Percentiles rank a stretch among this genome's conserved stretches.
phyloP scores from a whole-genome alignment of 495 filamentous ascomycete species.

The Penicillium lagena region DNA sequence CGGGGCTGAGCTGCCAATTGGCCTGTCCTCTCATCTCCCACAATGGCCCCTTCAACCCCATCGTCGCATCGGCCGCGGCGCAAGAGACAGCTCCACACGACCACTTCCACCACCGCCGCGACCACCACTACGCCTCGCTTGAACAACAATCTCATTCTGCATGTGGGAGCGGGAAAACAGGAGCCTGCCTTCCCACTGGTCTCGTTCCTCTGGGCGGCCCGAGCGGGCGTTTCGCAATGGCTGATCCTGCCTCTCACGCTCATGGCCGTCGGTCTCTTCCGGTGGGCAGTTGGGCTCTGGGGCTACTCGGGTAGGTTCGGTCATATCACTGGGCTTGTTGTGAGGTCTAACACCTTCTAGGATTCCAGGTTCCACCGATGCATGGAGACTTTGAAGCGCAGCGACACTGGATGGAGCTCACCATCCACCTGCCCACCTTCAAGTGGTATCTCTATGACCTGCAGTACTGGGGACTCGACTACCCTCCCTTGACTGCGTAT shows the following conservation, averaged over 20 bases:
- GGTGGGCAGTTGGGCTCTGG: constrained; percentile 89
- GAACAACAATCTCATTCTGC: constrained; percentile 45
- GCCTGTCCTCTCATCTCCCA: constrained; percentile 3
- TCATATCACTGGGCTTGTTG: background rate
- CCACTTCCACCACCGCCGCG: too few species aligned
- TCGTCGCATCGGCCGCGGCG: constrained; percentile 53
- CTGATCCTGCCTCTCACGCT: constrained; percentile 77
- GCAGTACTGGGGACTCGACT: constrained; percentile 96
- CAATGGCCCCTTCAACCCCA: constrained; percentile 28
- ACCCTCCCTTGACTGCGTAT: constrained; percentile 94
- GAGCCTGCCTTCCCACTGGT: constrained; percentile 75
- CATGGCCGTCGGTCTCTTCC: constrained; percentile 85
- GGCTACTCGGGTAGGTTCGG: constrained; percentile 74
- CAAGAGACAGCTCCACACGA: constrained; percentile 41
- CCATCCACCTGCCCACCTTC: constrained; percentile 76
- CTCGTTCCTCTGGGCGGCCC: constrained; percentile 85
- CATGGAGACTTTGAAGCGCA: constrained; percentile 97
- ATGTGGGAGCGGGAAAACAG: constrained; percentile 31
- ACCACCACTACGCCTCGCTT: constrained; percentile 34
- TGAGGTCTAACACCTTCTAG: constrained; percentile 35
- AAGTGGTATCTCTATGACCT: constrained; percentile 98
- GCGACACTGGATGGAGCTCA: constrained; percentile 98
- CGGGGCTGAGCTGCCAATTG: constrained; percentile 3
- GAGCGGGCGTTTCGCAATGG: constrained; percentile 85
- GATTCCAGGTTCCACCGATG: constrained; percentile 78